Base-by-base conservation (phyloP, 768 basidiomycete genomes). In the Rhizopogon vinicolor region DNA sequence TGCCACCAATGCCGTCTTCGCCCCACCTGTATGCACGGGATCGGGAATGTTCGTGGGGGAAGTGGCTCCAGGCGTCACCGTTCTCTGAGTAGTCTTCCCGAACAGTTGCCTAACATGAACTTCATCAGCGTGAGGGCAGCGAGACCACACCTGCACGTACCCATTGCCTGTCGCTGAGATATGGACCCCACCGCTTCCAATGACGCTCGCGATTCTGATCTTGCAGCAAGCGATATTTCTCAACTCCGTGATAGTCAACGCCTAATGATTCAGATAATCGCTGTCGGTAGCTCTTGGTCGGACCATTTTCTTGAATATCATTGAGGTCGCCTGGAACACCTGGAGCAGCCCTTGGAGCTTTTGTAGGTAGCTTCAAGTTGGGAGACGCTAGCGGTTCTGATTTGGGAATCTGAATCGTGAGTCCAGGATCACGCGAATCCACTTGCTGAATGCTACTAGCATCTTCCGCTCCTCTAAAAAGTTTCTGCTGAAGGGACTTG, bases 181-280 rank as follows among this genome's bases (percentile, higher is more conserved):
- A 99, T 14, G 97, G 97, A 18, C 97, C 97, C 96, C 96, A 98
- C 63, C 92, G 81, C 74, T 98, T 98, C 97, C 97, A 99, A 71
- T 98, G 95, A 49, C 80, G 80, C 60, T 91, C 86, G 61, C 83
- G 87, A 49, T 78, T 76, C 55, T 81, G 85, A 60, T 93, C 91
- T 64, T 98, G 89, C 48, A 84, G 73, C n/a, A 99, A 82, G 48
- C 95, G 83, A 70, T 89, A 78, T 60, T 84, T 84, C 74, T 99
- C 96, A 22, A 82, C 83, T 12, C 91, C 89, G 50, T 85, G 80
- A 68, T 95, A 98, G 35, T 85, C 75, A 3, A 73, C 62, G 1
- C 91, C 91, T 33, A 95, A 75, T 54, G 73, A 72, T 57, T 84
- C 76, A 29, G 78, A 75, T 29, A 97, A 74, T 31, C 84, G 77